Evolutionary conservation across 2,329 filamentous ascomycete genomes (phyloP), one percentile per base, ranked within the genome.

Genomic region (Taxawa tesnikishii): DNA sequence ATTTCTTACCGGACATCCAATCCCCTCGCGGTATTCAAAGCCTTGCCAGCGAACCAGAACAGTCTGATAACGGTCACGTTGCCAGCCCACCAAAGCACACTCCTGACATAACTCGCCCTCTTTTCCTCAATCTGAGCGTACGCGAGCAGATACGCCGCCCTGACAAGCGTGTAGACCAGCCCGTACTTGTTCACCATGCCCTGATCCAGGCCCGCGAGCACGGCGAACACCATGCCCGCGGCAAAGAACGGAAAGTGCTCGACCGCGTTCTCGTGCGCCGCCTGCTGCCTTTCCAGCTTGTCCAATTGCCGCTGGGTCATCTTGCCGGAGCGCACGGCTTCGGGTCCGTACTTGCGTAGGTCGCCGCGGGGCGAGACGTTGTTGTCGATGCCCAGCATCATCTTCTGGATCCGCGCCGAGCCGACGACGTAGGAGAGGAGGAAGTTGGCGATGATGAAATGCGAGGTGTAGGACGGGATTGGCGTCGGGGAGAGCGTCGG

Each of bases 331-430:
- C 58, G 56, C 5, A 43, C 45, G 15, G 31, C 23, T 11, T 66
- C 55, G 6, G 61, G 60, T 32, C 23, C 26, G 15, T 17, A 13
- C 27, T 32, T 62, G 31, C 35, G 40, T 3, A 68, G 46, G 40
- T 68, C 65, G 36, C 64, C 51, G 14, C 64, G 55, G 0, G 65
- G 65, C 24, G 54, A 58, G 14, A 46, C 53, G 28, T 68, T 60
- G 47, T 68, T 62, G 47, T 68, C 64, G 38, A 67, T 45, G 15
- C 57, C 54, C 45, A 57, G 56, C 34, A 42, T 44, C 36, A 56
- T 45, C 37, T 67, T 67, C 12, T 57, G 47, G 5, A 50, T 49
- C n/a, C 62, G 60, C 1, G 61, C 54, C 21, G 61, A 58, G 16
- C 65, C 49, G 7, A 62, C 12, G 10, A 49, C 51, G 48, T 67